A percentile compares a stretch with the other conserved stretches of the same genome.
Evolutionary conservation across 306 rosid genomes (phyloP).

Genomic region (Lagenaria siceraria): DNA sequence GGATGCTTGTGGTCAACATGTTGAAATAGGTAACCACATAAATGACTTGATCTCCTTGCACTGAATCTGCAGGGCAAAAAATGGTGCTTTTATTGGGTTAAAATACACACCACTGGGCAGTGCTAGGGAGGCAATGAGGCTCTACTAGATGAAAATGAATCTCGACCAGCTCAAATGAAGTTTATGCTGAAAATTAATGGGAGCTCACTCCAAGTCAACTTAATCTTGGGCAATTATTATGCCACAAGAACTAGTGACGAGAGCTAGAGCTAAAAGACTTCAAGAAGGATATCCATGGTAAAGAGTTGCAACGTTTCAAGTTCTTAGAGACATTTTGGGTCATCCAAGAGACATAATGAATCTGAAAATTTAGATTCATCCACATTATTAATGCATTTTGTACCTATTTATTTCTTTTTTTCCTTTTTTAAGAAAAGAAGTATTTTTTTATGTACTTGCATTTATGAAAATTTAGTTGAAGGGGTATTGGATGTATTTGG

Average conservation of each 20-base stretch:
- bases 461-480: too few species aligned
- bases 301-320: background rate
- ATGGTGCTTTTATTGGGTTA: background rate
- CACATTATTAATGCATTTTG: background rate
- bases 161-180: background rate
- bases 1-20: conserved; percentile 32
- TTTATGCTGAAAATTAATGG: too few species aligned
- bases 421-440: too few species aligned
- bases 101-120: background rate
- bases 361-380: too few species aligned
- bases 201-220: background rate
- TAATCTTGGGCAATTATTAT: background rate
- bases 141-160: too few species aligned
- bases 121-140: too few species aligned
- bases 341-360: background rate
- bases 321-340: too few species aligned
- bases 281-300: too few species aligned
- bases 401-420: too few species aligned
- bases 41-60: conserved; percentile 23
- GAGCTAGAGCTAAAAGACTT: background rate
- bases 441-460: too few species aligned
- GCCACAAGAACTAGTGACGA: background rate
- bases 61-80: background rate
- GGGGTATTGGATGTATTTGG: background rate
- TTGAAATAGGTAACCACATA: conserved; percentile 21